Evolutionary conservation across 177 flowering plant species (phyloP).

Genomic region (Vitis hybrid): DNA sequence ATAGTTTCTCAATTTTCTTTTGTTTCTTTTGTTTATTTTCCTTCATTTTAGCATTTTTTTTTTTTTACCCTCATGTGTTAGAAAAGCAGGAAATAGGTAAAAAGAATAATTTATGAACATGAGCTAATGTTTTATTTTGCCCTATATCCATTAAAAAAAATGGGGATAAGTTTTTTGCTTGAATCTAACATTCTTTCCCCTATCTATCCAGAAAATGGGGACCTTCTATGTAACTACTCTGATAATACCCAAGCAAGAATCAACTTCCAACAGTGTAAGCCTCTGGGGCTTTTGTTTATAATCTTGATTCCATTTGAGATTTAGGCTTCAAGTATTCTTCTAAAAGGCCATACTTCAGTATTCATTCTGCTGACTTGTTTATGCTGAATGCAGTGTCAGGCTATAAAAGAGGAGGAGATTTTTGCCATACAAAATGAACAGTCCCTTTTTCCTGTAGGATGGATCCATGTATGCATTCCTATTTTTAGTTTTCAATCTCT

Average conservation of each 20-base stretch:
- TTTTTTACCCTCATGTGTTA: too few species aligned
- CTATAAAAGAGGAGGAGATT: conserved; percentile 72
- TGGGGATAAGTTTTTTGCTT: background rate
- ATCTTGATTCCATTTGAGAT: conserved; percentile 3
- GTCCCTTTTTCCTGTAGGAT: conserved; percentile 76
- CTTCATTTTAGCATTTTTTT: too few species aligned
- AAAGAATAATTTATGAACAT: too few species aligned
- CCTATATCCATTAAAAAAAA: background rate
- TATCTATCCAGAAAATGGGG: conserved; percentile 45
- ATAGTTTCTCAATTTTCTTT: too few species aligned
- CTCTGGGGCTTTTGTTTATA: background rate
- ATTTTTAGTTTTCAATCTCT: background rate
- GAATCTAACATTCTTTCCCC: conserved; percentile 5
- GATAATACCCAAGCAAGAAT: conserved; percentile 84
- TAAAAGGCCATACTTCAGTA: background rate
- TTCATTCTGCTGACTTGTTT: conserved; percentile 8
- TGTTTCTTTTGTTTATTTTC: too few species aligned
- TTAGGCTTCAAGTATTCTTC: background rate
- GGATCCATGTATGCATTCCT: conserved; percentile 73
- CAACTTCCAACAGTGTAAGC: conserved; percentile 71
- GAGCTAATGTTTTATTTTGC: too few species aligned
- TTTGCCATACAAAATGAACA: conserved; percentile 61
- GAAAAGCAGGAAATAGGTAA: too few species aligned
- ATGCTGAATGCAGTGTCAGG: conserved; percentile 59
- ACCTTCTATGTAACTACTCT: conserved; percentile 66